Percentiles rank a stretch among this genome's conserved stretches.
phyloP scores from a whole-genome alignment of 148 eudicot genomes.

The Chenopodium album region DNA sequence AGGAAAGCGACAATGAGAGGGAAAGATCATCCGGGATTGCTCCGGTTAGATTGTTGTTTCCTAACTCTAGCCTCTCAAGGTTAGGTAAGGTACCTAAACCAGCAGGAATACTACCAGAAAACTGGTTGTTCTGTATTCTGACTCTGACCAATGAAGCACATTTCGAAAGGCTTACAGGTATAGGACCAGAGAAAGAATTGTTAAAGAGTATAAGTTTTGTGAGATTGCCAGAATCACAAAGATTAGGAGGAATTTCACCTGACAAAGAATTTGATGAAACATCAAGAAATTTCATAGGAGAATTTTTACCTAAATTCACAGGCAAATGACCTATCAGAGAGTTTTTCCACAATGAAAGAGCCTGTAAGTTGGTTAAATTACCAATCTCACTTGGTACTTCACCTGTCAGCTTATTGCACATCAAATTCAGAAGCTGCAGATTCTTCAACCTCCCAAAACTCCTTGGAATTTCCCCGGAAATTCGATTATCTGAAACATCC shows the following conservation, averaged over 20 bases:
- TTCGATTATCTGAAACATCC: slow-evolving; percentile 75
- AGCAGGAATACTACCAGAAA: slow-evolving; percentile 62
- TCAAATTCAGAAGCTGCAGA: slow-evolving; percentile 68
- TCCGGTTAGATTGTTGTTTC: slow-evolving; percentile 68
- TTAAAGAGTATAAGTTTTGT: slow-evolving; percentile 82
- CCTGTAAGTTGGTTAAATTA: slow-evolving; percentile 41
- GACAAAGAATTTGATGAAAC: slow-evolving; percentile 76
- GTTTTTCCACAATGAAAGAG: slow-evolving; percentile 79
- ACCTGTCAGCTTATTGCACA: slow-evolving; percentile 66
- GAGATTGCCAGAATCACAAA: slow-evolving; percentile 66
- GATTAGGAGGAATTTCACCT: slow-evolving; percentile 54
- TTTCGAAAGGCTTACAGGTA: slow-evolving; percentile 56
- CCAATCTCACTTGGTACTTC: slow-evolving; percentile 52
- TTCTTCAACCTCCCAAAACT: slow-evolving; percentile 49
- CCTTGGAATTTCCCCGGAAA: slow-evolving; percentile 66
- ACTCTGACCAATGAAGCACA: slow-evolving; percentile 73
- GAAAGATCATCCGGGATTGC: slow-evolving; percentile 71
- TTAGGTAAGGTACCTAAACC: slow-evolving; percentile 72
- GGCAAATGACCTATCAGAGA: slow-evolving; percentile 69
- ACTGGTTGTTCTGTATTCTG: slow-evolving; percentile 67
- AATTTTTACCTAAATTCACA: slow-evolving; percentile 53
- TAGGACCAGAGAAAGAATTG: slow-evolving; percentile 67
- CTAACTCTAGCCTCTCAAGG: slow-evolving; percentile 76
- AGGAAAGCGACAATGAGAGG: slow-evolving; percentile 60
- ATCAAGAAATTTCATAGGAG: slow-evolving; percentile 74